phyloP scores from a whole-genome alignment of 148 eudicot genomes.

The Cornus suecica region DNA sequence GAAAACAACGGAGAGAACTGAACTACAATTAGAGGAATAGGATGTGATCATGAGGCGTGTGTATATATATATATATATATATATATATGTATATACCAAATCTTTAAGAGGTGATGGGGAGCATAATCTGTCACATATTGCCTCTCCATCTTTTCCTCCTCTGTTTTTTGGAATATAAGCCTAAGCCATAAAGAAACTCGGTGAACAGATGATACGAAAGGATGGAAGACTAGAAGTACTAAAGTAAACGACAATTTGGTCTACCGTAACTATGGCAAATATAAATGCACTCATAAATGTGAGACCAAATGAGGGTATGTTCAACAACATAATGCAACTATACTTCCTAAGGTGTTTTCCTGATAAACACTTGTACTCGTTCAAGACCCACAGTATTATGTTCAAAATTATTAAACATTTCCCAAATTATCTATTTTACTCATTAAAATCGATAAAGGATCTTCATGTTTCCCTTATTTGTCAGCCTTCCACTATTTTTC shows the following conservation, averaged over 20 bases:
- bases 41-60: too few species aligned
- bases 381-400: neutral
- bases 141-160: neutral
- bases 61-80: too few species aligned
- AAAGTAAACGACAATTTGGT: neutral
- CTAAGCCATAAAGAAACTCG: neutral
- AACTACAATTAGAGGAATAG: neutral
- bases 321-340: neutral
- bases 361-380: neutral
- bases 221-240: neutral
- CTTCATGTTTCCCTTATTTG: neutral
- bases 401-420: neutral
- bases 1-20: too few species aligned
- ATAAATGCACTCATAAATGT: neutral
- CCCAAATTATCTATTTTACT: neutral
- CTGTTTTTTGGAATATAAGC: neutral
- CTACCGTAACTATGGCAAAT: neutral
- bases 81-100: neutral
- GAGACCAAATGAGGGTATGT: neutral
- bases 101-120: neutral
- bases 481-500: neutral
- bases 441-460: neutral
- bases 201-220: neutral
- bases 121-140: neutral
- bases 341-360: neutral